A percentile compares a stretch with the other conserved stretches of the same genome.
Conservation (phyloP, 176 grass and related monocot genomes). For the Aegilops umbellulata region DNA sequence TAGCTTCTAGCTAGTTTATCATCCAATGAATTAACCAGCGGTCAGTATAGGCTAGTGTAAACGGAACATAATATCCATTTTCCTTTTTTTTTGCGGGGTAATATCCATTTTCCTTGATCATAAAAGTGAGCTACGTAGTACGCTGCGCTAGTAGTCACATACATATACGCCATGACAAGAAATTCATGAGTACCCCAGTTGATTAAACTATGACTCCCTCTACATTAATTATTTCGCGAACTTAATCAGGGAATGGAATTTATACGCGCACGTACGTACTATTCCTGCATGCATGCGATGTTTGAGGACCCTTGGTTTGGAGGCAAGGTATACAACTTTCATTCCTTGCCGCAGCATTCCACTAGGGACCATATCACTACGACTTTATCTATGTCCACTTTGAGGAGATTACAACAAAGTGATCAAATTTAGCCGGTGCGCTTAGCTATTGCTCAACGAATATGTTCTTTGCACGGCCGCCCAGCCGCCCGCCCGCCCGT, state of each 20-base stretch:
- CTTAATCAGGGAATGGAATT: neutral
- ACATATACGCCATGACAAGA: too few relatives aligned
- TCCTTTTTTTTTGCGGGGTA: too few relatives aligned
- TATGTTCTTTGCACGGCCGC: neutral
- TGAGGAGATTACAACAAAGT: constrained; percentile 3
- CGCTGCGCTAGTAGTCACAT: too few relatives aligned
- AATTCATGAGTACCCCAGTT: neutral
- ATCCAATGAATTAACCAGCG: neutral
- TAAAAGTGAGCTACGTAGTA: too few relatives aligned
- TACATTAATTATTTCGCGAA: neutral
- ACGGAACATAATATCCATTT: too few relatives aligned
- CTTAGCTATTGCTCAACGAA: neutral
- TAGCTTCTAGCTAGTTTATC: neutral
- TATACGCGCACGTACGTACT: neutral
- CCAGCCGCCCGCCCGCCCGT: neutral
- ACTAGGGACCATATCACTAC: neutral
- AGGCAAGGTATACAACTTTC: constrained; percentile 13
- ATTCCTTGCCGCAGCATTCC: constrained; percentile 1
- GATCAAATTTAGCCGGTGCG: neutral
- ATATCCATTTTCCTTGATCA: too few relatives aligned
- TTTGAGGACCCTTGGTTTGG: neutral
- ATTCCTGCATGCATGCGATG: neutral
- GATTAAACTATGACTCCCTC: neutral
- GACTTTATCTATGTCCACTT: neutral
- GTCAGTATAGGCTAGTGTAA: too few relatives aligned